Percentiles rank a stretch among this genome's conserved stretches.
phyloP scores from a whole-genome alignment of 1,139 yeast species.

The Yarrowia galli region DNA sequence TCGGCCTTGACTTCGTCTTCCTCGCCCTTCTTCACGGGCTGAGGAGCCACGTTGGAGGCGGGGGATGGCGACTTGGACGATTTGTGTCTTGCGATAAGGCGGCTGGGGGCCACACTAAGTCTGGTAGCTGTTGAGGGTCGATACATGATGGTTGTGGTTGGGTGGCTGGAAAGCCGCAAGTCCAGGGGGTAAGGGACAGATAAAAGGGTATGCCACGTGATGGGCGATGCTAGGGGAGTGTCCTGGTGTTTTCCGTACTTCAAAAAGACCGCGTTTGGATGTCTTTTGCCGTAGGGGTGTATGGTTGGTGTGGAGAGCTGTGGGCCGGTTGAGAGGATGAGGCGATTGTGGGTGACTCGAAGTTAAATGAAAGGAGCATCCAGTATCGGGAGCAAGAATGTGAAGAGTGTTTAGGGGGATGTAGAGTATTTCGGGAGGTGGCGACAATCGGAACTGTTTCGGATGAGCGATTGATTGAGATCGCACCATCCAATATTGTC shows the following conservation, averaged over 20 bases:
- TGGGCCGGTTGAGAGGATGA: constrained; percentile 32
- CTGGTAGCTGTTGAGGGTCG: constrained; percentile 24
- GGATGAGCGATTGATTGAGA: not conserved
- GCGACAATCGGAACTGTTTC: not conserved
- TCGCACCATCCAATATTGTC: too few relatives aligned
- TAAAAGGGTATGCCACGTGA: constrained; percentile 6
- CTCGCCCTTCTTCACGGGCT: constrained; percentile 37
- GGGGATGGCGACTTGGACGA: constrained; percentile 35
- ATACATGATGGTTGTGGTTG: constrained; percentile 1
- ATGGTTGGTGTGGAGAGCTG: constrained; percentile 2
- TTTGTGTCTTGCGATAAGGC: constrained; percentile 23
- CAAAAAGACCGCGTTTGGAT: not conserved
- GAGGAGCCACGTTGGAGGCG: constrained; percentile 18
- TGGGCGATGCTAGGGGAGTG: not conserved
- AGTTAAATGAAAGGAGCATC: constrained; percentile 1
- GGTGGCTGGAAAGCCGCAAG: constrained; percentile 9
- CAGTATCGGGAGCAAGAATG: constrained; percentile 36
- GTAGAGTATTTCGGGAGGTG: not conserved
- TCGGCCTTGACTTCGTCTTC: constrained; percentile 27
- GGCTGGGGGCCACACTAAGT: constrained; percentile 13
- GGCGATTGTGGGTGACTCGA: constrained; percentile 31
- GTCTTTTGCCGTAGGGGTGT: not conserved
- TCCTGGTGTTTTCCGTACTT: not conserved
- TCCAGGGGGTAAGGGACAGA: not conserved
- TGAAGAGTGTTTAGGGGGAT: constrained; percentile 6